phyloP scores from a whole-genome alignment of 345 rosid species.

The Arabidopsis suecica region DNA sequence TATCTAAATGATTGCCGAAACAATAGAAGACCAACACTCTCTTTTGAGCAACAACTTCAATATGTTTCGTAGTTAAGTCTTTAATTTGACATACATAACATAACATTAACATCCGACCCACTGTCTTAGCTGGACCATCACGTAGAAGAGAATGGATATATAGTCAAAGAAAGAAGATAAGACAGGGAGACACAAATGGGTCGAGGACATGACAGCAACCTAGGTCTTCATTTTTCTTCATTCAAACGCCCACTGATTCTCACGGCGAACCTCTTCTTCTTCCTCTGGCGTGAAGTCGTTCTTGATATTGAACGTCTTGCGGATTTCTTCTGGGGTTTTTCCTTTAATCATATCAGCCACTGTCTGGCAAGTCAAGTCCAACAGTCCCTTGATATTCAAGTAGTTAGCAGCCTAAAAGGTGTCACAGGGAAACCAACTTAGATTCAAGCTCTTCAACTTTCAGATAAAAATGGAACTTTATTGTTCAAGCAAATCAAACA shows the following conservation, averaged over 20 bases:
- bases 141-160: slow-evolving; percentile 4
- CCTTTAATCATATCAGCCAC: slow-evolving; percentile 81
- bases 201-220: neutral
- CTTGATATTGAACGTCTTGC: slow-evolving; percentile 61
- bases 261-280: slow-evolving; percentile 67
- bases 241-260: slow-evolving; percentile 76
- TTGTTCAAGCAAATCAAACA: neutral
- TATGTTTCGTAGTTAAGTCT: slow-evolving; percentile 9
- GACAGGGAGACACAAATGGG: slow-evolving; percentile 9
- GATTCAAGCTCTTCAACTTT: neutral
- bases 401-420: slow-evolving; percentile 64
- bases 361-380: slow-evolving; percentile 68
- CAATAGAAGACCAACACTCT: neutral
- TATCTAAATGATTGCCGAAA: neutral
- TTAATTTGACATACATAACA: slow-evolving; percentile 4
- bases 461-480: neutral
- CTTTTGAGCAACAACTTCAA: neutral
- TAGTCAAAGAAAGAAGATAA: slow-evolving; percentile 17
- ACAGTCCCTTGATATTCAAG: slow-evolving; percentile 61
- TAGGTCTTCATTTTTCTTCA: slow-evolving; percentile 12
- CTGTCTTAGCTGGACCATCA: neutral
- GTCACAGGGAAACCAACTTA: neutral
- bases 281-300: slow-evolving; percentile 71
- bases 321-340: slow-evolving; percentile 67
- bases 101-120: slow-evolving; percentile 25